Evolutionary conservation across 192 early-diverging fungal genomes (phyloP).

Genomic region (Funneliformis geosporum): DNA sequence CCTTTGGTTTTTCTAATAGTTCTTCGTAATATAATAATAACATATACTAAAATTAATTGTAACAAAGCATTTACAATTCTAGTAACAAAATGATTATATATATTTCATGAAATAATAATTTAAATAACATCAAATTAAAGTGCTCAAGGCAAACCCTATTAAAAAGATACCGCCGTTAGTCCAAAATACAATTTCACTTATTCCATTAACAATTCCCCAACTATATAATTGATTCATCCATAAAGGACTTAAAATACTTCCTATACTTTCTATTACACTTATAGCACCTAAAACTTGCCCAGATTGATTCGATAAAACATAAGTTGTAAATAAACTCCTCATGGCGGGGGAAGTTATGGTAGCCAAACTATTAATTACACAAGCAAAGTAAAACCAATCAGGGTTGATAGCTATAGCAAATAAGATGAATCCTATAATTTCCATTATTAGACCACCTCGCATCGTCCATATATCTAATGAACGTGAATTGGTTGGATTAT

Average conservation of each 20-base stretch:
- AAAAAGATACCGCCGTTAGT: not conserved
- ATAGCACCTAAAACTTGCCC: constrained; percentile 55
- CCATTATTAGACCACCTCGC: constrained; percentile 42
- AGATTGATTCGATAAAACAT: constrained; percentile 49
- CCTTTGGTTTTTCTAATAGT: too few relatives aligned
- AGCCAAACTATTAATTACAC: constrained; percentile 39
- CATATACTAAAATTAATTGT: too few relatives aligned
- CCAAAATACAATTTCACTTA: constrained; percentile 26
- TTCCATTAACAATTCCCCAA: constrained; percentile 27
- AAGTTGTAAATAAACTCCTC: constrained; percentile 43
- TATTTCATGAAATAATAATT: too few relatives aligned
- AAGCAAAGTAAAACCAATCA: constrained; percentile 37
- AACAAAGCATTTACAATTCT: too few relatives aligned
- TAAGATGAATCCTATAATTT: constrained; percentile 39
- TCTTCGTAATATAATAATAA: too few relatives aligned
- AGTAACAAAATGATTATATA: too few relatives aligned
- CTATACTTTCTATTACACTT: constrained; percentile 48
- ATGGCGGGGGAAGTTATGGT: constrained; percentile 48
- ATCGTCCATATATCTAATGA: constrained; percentile 48
- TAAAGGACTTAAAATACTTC: constrained; percentile 49
- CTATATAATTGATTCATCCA: constrained; percentile 50
- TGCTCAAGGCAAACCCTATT: too few relatives aligned
- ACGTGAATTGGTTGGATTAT: constrained; percentile 6
- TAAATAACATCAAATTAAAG: too few relatives aligned
- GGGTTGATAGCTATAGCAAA: constrained; percentile 38